Percentiles rank a stretch among this genome's conserved stretches.
Evolutionary conservation across 306 rosid species (phyloP).

Genomic region (Hylodesmum podocarpum): DNA sequence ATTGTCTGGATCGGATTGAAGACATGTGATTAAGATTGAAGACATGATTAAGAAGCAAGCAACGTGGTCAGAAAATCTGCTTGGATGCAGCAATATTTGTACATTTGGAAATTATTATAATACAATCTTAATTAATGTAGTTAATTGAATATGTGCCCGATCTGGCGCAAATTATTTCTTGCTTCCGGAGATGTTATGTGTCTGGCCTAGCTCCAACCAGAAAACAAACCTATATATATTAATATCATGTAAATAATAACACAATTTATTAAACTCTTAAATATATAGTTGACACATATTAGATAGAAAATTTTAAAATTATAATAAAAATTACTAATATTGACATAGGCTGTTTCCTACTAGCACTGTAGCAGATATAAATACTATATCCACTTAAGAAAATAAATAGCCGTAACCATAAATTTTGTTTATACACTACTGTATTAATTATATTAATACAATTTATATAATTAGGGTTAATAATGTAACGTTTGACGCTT

Average conservation of each 20-base stretch:
- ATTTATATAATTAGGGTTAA: too few relatives aligned
- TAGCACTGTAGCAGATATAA: too few relatives aligned
- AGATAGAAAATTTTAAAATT: not conserved
- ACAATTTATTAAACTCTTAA: too few relatives aligned
- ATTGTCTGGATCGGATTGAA: slow-evolving; percentile 16
- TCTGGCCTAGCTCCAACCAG: not conserved
- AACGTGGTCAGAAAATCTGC: slow-evolving; percentile 40
- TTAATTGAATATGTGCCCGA: slow-evolving; percentile 3
- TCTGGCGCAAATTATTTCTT: slow-evolving; percentile 18
- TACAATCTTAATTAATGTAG: not conserved
- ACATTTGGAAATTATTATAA: not conserved
- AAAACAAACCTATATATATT: not conserved
- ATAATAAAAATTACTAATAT: too few relatives aligned
- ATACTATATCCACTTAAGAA: too few relatives aligned
- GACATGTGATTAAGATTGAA: slow-evolving; percentile 23
- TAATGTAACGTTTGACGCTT: too few relatives aligned
- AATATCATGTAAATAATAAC: too few relatives aligned
- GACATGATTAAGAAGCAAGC: slow-evolving; percentile 37
- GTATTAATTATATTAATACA: too few relatives aligned
- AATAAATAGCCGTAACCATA: too few relatives aligned
- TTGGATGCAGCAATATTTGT: slow-evolving; percentile 8
- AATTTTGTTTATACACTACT: too few relatives aligned
- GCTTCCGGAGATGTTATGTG: slow-evolving; percentile 19
- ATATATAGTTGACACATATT: not conserved
- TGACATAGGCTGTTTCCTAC: too few relatives aligned